Evolutionary conservation across 164 flowering plant genomes (phyloP), one percentile per base, ranked within the genome.

Genomic region (Vitis vinifera): DNA sequence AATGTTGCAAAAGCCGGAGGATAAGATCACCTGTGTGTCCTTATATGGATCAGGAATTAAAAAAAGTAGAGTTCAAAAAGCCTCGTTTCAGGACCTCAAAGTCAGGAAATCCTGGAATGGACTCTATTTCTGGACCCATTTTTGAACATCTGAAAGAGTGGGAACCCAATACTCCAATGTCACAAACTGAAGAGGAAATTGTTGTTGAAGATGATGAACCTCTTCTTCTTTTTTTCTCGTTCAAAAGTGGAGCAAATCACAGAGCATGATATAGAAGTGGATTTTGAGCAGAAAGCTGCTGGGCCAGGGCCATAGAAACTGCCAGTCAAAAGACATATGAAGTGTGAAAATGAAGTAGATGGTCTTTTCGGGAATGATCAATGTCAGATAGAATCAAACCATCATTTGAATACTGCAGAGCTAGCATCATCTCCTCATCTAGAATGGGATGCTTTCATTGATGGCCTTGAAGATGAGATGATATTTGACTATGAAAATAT

Each of bases 1-100:
- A 82, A 81, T 96, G 99, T 73, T 87, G 91, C 86, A 88, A 75
- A 71, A 91, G 99, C 70, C 97, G 97, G 17, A 87, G 92, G 78
- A 85, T 83, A 70, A 75, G 51, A 55, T 67, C 83, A 51, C 95
- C 96, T 1, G 65, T 50, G 16, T 94, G 99, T 75, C 99, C 99
- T 30, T 85, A 83, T 69, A 57, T 10, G 58, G 83, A 76, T 44
- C 71, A 69, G 12, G 76, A 80, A 37, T 31, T 15, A 30, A 75
- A 55, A 55, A 66, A 51, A 74, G 29, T 67, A 60, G 84, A 71
- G 69, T 65, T 58, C 9, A 84, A 57, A 69, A 83, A 74, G 71
- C 8, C 47, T 30, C 67, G 67, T 14, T 16, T 5, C 17, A 83
- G 67, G 77, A 71, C 66, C 44, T 68, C 74, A 59, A 84, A 81